A percentile compares a stretch with the other conserved stretches of the same genome.
phyloP scores from a whole-genome alignment of 352 stramenopile species.

The Pythium scleroteichum region DNA sequence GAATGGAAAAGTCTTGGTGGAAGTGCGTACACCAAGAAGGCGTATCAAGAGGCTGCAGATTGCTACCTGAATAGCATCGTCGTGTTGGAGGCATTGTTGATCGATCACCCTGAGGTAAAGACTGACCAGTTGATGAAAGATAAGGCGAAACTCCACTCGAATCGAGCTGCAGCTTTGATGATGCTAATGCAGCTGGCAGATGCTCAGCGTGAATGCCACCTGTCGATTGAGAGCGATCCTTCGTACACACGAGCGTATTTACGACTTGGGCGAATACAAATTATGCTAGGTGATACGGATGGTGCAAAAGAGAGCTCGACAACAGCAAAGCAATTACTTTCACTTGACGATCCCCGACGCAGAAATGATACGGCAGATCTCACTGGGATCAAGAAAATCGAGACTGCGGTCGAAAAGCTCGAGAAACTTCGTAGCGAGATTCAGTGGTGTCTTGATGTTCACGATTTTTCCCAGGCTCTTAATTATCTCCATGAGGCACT shows the following conservation, averaged over 20 bases:
- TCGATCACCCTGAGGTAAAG: conserved; percentile 32
- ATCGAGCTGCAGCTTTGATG: conserved; percentile 75
- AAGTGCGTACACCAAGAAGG: conserved; percentile 38
- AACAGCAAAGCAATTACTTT: conserved; percentile 48
- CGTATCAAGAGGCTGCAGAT: conserved; percentile 59
- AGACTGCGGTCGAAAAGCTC: conserved; percentile 52
- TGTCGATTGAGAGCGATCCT: conserved; percentile 66
- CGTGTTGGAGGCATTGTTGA: conserved; percentile 45
- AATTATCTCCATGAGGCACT: conserved; percentile 53
- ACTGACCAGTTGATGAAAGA: conserved; percentile 55
- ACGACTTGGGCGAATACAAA: conserved; percentile 64
- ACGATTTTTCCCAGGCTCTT: conserved; percentile 50
- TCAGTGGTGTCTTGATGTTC: conserved; percentile 55
- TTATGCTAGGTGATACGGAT: conserved; percentile 59
- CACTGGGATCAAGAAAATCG: conserved; percentile 52
- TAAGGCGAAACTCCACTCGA: conserved; percentile 81
- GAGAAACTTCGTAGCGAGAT: conserved; percentile 49
- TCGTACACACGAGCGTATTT: conserved; percentile 76
- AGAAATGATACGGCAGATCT: conserved; percentile 41
- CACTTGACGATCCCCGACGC: conserved; percentile 18
- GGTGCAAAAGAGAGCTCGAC: conserved; percentile 52
- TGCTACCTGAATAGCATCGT: conserved; percentile 43
- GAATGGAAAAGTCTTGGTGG: conserved; percentile 66
- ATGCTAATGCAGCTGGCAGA: conserved; percentile 76
- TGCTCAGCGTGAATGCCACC: conserved; percentile 64